These are phyloP conservation scores for Immersiella caudata DNA, from an alignment of 495 filamentous ascomycete genomes.

Conservation along the genomic window DNA sequence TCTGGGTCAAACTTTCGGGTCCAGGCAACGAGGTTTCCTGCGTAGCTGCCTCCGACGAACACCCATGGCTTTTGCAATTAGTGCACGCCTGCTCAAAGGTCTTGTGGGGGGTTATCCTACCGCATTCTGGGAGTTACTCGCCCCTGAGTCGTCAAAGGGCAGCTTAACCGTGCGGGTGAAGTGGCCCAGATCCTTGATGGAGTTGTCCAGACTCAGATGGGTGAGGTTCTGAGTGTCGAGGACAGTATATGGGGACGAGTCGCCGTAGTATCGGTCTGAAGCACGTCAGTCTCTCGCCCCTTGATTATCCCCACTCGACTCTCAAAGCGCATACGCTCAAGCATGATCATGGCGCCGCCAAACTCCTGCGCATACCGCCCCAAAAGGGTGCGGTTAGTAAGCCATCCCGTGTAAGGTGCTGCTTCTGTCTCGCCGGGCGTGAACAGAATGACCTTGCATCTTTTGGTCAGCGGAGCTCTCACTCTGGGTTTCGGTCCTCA, in stretches of 20 bases:
- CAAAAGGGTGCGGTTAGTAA: conserved; percentile 52
- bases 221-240: conserved; percentile 59
- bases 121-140: conserved; percentile 58
- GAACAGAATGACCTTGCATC: conserved; percentile 49
- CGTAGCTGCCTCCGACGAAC: conserved; percentile 62
- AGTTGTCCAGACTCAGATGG: conserved; percentile 61
- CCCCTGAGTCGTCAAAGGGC: conserved; percentile 56
- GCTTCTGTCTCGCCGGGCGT: conserved; percentile 59
- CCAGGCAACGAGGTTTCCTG: conserved; percentile 65
- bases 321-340: conserved; percentile 54
- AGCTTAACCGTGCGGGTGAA: conserved; percentile 61
- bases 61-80: conserved; percentile 57
- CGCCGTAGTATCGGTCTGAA: conserved; percentile 61
- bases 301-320: conserved; percentile 26
- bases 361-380: conserved; percentile 55
- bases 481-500: conserved; percentile 5
- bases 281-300: conserved; percentile 29
- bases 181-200: conserved; percentile 59
- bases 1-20: conserved; percentile 58
- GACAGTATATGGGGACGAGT: conserved; percentile 58
- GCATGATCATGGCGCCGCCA: conserved; percentile 54
- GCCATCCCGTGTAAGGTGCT: conserved; percentile 50
- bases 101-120: conserved; percentile 39
- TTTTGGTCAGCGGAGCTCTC: background rate
- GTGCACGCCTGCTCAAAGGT: conserved; percentile 18